Percentiles rank a stretch among this genome's conserved stretches.
Conservation (phyloP, 495 filamentous ascomycete species). For the Hypoxylon trugodes region DNA sequence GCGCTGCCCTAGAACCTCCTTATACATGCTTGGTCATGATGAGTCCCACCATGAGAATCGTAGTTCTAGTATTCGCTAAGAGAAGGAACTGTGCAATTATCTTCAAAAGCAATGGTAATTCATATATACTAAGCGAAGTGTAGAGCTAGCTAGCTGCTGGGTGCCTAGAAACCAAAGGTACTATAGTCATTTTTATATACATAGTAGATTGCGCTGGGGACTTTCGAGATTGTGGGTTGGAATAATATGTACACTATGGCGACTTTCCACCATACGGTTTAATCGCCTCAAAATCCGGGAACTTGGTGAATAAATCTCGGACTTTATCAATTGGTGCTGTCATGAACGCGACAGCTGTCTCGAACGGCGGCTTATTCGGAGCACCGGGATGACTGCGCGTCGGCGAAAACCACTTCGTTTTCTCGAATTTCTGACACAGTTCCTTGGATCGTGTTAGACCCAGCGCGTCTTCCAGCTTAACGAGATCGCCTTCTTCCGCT, state of each 20-base stretch:
- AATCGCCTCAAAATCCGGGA: constrained; percentile 44
- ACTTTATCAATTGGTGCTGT: constrained; percentile 60
- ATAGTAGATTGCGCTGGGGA: too few species aligned
- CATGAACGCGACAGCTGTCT: constrained; percentile 58
- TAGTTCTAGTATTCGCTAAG: too few species aligned
- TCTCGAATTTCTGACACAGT: constrained; percentile 62
- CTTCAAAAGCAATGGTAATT: too few species aligned
- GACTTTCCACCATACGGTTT: constrained; percentile 17
- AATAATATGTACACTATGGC: background rate
- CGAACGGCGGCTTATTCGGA: constrained; percentile 58
- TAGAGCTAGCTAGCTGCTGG: too few species aligned
- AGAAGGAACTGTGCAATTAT: too few species aligned
- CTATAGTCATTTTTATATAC: too few species aligned
- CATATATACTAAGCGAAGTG: too few species aligned
- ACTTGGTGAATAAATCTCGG: constrained; percentile 57
- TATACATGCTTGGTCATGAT: too few species aligned
- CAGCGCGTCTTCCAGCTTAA: constrained; percentile 61
- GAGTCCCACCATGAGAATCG: too few species aligned
- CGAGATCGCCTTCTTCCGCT: constrained; percentile 65
- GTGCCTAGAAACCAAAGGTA: too few species aligned
- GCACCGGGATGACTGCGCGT: constrained; percentile 62
- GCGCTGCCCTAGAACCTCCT: too few species aligned
- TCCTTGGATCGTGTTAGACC: constrained; percentile 46
- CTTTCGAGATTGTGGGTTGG: too few species aligned
- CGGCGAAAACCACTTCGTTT: constrained; percentile 69